Percentiles rank a stretch among this genome's conserved stretches.
These are phyloP conservation scores for Rhododendron ferrugineum DNA, from an alignment of 148 eudicot genomes.

Conservation along the genomic window DNA sequence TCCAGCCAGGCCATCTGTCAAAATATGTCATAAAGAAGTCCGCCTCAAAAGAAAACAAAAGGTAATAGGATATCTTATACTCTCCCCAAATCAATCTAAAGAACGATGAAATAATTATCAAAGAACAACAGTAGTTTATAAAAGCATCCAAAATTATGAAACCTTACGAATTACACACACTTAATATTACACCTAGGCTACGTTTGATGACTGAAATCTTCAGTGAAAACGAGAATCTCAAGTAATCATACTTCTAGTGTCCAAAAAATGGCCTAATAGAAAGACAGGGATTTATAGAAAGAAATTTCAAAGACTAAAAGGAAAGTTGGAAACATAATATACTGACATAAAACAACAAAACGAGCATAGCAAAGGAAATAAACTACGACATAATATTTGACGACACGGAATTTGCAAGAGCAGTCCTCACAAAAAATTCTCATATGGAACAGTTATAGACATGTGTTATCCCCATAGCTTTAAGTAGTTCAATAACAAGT, in stretches of 20 bases:
- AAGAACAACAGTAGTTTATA: not conserved
- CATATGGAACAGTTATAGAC: too few species aligned
- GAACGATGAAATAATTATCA: not conserved
- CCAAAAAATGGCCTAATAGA: not conserved
- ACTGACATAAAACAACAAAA: too few species aligned
- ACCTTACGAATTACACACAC: not conserved
- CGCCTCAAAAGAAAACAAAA: slow-evolving; percentile 45
- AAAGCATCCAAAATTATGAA: not conserved
- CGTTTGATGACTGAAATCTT: not conserved
- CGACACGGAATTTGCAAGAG: too few species aligned
- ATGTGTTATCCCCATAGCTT: too few species aligned
- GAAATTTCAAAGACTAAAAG: too few species aligned
- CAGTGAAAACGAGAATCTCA: not conserved
- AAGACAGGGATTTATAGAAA: not conserved
- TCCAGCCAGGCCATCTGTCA: slow-evolving; percentile 84
- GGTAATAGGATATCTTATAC: not conserved
- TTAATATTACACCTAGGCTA: not conserved
- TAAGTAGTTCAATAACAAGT: too few species aligned
- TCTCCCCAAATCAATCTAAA: not conserved
- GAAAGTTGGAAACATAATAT: too few species aligned
- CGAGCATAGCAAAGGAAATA: too few species aligned
- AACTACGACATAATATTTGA: too few species aligned
- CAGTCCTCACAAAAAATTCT: too few species aligned
- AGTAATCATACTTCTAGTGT: not conserved
- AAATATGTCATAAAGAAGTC: slow-evolving; percentile 89